A percentile compares a stretch with the other conserved stretches of the same genome.
Evolutionary conservation across 495 filamentous ascomycete genomes (phyloP).

Genomic region (Evernia prunastri): DNA sequence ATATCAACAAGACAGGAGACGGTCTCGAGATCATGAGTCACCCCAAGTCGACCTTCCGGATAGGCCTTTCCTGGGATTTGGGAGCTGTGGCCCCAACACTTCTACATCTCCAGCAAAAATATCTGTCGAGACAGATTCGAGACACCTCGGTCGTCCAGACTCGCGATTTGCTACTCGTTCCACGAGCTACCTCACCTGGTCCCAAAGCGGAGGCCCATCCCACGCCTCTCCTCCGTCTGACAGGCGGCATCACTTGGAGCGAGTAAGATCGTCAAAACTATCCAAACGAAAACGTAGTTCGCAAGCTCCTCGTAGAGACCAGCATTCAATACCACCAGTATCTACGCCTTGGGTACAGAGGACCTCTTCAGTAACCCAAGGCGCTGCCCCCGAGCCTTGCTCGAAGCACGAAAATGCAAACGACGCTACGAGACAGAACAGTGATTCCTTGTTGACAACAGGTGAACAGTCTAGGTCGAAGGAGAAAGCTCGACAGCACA

Average conservation of each 20-base stretch:
- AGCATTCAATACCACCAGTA: too few relatives aligned
- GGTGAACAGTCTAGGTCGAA: not conserved
- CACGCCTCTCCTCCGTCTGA: slow-evolving; percentile 1
- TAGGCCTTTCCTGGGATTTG: slow-evolving; percentile 27
- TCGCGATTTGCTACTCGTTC: slow-evolving; percentile 15
- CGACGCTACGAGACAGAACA: not conserved
- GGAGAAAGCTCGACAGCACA: not conserved
- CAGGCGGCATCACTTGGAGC: not conserved
- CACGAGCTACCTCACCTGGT: slow-evolving; percentile 26
- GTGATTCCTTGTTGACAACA: not conserved
- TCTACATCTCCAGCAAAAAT: slow-evolving; percentile 16
- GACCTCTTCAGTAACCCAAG: not conserved
- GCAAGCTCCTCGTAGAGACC: not conserved
- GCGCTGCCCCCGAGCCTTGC: not conserved
- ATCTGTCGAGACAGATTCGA: not conserved
- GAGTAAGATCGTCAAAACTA: not conserved
- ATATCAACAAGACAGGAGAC: slow-evolving; percentile 5
- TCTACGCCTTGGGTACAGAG: not conserved
- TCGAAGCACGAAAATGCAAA: not conserved
- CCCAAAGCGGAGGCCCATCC: slow-evolving; percentile 13
- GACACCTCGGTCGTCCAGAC: not conserved
- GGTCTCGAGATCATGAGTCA: slow-evolving; percentile 1
- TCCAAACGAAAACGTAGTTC: not conserved
- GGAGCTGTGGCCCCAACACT: slow-evolving; percentile 21
- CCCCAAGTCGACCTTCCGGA: slow-evolving; percentile 20